A percentile compares a stretch with the other conserved stretches of the same genome.
These are phyloP conservation scores for Casaregolazyma lundiana DNA, from an alignment of 1,139 yeast genomes.

Conservation along the genomic window DNA sequence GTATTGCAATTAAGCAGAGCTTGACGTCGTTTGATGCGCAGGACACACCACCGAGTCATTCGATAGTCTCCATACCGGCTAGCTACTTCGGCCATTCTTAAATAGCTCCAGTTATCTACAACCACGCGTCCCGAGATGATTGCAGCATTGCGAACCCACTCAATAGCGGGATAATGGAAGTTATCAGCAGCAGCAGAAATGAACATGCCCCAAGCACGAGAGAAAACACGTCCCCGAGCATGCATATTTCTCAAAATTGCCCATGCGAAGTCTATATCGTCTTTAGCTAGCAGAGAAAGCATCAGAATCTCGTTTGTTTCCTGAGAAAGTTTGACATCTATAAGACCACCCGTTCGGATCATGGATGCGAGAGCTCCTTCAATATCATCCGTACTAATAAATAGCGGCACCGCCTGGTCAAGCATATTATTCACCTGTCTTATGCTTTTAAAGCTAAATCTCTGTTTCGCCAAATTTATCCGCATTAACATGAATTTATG, in stretches of 20 bases:
- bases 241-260: constrained; percentile 26
- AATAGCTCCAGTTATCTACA: constrained; percentile 29
- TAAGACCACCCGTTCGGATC: constrained; percentile 24
- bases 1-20: constrained; percentile 13
- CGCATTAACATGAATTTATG: constrained; percentile 12
- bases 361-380: constrained; percentile 26
- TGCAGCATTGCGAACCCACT: constrained; percentile 30
- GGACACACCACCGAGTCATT: constrained; percentile 30
- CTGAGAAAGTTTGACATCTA: constrained; percentile 18
- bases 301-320: constrained; percentile 29
- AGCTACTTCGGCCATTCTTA: constrained; percentile 27
- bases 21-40: constrained; percentile 20
- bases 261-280: constrained; percentile 30
- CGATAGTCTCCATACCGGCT: constrained; percentile 23
- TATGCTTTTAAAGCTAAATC: neutral
- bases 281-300: constrained; percentile 22
- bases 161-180: constrained; percentile 24
- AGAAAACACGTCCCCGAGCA: constrained; percentile 21
- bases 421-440: constrained; percentile 8
- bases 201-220: constrained; percentile 35
- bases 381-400: constrained; percentile 21
- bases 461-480: neutral
- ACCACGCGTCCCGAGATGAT: constrained; percentile 30
- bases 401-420: constrained; percentile 20
- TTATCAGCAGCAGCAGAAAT: constrained; percentile 25